Base-by-base conservation (phyloP, 176 grass and related monocot genomes). In the Areca catechu region DNA sequence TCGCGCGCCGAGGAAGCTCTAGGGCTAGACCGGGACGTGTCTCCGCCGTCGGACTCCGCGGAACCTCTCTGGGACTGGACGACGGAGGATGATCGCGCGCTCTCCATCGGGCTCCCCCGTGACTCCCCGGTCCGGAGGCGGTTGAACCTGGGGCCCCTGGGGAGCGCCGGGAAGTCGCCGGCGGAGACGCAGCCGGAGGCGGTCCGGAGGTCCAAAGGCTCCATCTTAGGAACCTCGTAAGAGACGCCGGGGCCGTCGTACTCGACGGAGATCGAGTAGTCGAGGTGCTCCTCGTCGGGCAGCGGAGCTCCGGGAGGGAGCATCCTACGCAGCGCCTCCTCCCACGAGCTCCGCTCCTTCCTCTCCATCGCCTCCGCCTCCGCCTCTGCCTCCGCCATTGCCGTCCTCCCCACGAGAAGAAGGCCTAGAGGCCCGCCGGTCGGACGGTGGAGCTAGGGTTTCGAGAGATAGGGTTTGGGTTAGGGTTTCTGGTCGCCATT, bases 271-370 rank as follows among this genome's bases (percentile, higher is more conserved):
- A 72, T 72, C 24, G 70, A 72, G 49, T 72, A 72, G 50, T 72
- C 70, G 27, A 72, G 70, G 19, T 72, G 70, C 3, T 72, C 70
- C 50, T 72, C 70, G 15, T 72, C 70, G 58, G 70, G 70, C 5
- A 72, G 7, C 19, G 70, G 70, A n/a, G 70, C 70, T 15, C 70
- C 70, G 1, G 58, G 19, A 0, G 70, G 70, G 0, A 72, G 49
- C 70, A 72, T 53, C 58, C 52, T 72, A 16, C 70, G 58, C 50
- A 72, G 50, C 18, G 58, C 70, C 58, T 29, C 70, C 50, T 72
- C 70, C 70, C 70, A 72, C 25, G 58, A 54, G 19, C 24, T 22
- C 18, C 22, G 22, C 21, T 21, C 53, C 30, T 19, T 30, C 15
- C 56, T 37, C 55, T 14, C 56, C 68, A 3, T 19, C 19, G 54